These are phyloP conservation scores for Hymenotorrendiella dingleyae DNA, from an alignment of 2,329 filamentous ascomycete genomes.

Conservation along the genomic window DNA sequence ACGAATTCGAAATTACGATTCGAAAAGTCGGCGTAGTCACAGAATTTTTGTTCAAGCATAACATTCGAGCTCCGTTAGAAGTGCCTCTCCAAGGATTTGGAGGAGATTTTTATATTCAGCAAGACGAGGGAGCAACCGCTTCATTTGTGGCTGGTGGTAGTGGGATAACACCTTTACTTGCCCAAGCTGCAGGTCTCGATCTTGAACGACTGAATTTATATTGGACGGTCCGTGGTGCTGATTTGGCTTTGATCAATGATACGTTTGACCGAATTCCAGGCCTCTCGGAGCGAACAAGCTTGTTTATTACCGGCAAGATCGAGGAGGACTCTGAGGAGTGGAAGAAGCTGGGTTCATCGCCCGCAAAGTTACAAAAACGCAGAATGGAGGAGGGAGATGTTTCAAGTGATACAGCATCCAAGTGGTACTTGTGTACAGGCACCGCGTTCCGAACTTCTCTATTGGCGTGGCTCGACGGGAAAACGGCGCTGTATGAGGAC, in stretches of 20 bases:
- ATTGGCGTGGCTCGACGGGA: conserved; percentile 41
- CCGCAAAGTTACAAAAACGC: conserved; percentile 35
- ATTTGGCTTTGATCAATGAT: conserved; percentile 58
- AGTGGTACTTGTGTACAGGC: conserved; percentile 57
- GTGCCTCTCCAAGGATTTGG: conserved; percentile 68
- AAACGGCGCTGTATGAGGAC: conserved; percentile 43
- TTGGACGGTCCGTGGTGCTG: conserved; percentile 60
- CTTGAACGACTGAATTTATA: conserved; percentile 47
- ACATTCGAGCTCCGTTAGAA: conserved; percentile 48
- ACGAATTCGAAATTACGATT: conserved; percentile 63
- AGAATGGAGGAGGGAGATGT: conserved; percentile 44
- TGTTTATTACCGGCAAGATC: conserved; percentile 58
- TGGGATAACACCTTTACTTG: conserved; percentile 76
- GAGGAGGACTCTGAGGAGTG: conserved; percentile 24
- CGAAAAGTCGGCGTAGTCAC: conserved; percentile 66
- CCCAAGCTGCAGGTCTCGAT: conserved; percentile 53
- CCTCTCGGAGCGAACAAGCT: conserved; percentile 44
- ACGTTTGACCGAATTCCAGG: conserved; percentile 46
- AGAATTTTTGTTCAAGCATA: conserved; percentile 53
- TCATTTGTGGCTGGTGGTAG: conserved; percentile 74
- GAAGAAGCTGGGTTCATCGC: conserved; percentile 25
- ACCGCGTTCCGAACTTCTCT: conserved; percentile 42
- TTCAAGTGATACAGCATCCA: conserved; percentile 28
- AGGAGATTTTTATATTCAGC: conserved; percentile 50
- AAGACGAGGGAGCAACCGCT: conserved; percentile 25